These are phyloP conservation scores for Coniophora puteana DNA, from an alignment of 1,284 basidiomycete genomes.

Conservation along the genomic window DNA sequence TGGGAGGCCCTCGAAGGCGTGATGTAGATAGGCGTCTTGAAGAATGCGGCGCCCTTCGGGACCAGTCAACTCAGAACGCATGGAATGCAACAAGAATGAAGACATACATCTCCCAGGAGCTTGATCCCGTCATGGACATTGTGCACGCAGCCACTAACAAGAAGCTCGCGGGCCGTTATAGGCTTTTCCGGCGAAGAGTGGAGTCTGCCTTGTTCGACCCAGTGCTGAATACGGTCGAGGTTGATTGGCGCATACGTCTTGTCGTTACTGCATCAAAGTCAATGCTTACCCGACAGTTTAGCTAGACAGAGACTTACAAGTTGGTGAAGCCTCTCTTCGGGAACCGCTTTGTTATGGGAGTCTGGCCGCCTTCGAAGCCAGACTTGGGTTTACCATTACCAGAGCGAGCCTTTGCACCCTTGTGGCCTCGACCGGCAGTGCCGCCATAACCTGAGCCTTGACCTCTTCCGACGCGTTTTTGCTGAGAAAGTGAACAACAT, in stretches of 20 bases:
- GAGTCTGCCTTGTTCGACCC: constrained; percentile 85
- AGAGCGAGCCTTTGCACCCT: constrained; percentile 92
- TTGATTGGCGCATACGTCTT: constrained; percentile 84
- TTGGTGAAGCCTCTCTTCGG: constrained; percentile 96
- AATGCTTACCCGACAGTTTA: constrained; percentile 2
- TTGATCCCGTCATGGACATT: constrained; percentile 90
- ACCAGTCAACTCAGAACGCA: constrained; percentile 7
- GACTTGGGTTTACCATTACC: constrained; percentile 81
- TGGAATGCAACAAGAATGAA: constrained; percentile 1
- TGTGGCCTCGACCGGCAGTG: constrained; percentile 91
- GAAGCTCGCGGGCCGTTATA: constrained; percentile 86
- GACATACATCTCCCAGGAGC: constrained; percentile 76
- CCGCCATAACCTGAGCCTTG: constrained; percentile 88
- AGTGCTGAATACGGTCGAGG: constrained; percentile 84
- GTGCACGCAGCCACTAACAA: constrained; percentile 86
- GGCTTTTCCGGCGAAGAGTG: constrained; percentile 76
- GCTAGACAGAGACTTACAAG: too few relatives aligned
- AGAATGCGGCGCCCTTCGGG: constrained; percentile 57
- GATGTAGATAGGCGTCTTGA: constrained; percentile 78
- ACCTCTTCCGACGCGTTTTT: constrained; percentile 93
- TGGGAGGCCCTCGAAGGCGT: constrained; percentile 85
- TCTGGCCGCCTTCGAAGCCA: constrained; percentile 96
- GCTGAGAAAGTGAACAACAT: constrained; percentile 44
- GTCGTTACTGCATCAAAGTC: constrained; percentile 45
- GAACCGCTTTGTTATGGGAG: constrained; percentile 86